phyloP scores from a whole-genome alignment of 2,329 filamentous ascomycete species.

The Pochonia chlamydosporia region DNA sequence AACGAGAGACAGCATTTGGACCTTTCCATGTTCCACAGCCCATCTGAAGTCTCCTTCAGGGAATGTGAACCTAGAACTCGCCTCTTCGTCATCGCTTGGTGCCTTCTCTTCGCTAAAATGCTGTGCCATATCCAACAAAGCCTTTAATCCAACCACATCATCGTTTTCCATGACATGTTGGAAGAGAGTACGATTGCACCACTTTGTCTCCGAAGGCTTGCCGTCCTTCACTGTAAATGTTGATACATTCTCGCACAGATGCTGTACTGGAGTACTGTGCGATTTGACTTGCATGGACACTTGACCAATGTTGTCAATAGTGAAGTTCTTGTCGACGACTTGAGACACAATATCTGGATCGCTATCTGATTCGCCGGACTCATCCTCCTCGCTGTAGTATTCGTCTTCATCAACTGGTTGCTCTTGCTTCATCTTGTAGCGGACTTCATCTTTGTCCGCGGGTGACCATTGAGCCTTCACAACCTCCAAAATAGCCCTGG shows the following conservation, averaged over 20 bases:
- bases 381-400: conserved; percentile 24
- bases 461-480: conserved; percentile 61
- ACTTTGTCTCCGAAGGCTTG: conserved; percentile 10
- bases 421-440: conserved; percentile 40
- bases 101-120: conserved; percentile 35
- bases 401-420: conserved; percentile 33
- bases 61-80: conserved; percentile 32
- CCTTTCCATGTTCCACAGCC: conserved; percentile 43
- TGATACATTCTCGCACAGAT: conserved; percentile 39
- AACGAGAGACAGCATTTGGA: conserved; percentile 54
- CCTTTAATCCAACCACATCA: conserved; percentile 47
- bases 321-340: conserved; percentile 62
- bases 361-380: conserved; percentile 28
- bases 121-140: conserved; percentile 49
- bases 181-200: conserved; percentile 24
- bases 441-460: conserved; percentile 43
- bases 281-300: conserved; percentile 65
- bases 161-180: conserved; percentile 44
- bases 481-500: conserved; percentile 64
- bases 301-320: conserved; percentile 69
- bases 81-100: conserved; percentile 24
- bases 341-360: conserved; percentile 43
- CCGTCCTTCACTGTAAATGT: conserved; percentile 27
- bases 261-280: conserved; percentile 43
- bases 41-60: conserved; percentile 33